Conservation (phyloP, 345 rosid species). For the Populus deltoides region DNA sequence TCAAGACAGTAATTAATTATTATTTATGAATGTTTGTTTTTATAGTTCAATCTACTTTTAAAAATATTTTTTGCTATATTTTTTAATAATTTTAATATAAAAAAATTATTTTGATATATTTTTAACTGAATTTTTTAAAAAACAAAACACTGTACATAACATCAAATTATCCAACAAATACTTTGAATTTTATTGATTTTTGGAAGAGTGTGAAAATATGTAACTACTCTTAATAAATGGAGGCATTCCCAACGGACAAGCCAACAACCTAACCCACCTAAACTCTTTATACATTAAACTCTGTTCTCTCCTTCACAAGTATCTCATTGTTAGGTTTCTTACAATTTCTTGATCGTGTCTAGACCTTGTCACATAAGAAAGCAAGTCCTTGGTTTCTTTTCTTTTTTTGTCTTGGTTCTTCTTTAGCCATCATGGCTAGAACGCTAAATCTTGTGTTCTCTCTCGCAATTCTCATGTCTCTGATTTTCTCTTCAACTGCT, state of each 20-base stretch:
- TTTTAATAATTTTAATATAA: too few relatives aligned
- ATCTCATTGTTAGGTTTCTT: neutral
- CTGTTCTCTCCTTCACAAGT: neutral
- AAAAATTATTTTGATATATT: too few relatives aligned
- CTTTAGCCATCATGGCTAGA: constrained; percentile 1
- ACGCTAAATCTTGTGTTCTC: neutral
- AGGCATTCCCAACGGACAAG: neutral
- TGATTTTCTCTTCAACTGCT: constrained; percentile 26
- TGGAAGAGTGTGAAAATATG: neutral
- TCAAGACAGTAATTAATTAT: too few relatives aligned
- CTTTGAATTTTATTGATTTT: neutral
- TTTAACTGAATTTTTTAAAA: too few relatives aligned
- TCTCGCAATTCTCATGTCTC: constrained; percentile 10
- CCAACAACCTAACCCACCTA: neutral
- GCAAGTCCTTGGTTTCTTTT: neutral
- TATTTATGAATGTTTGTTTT: too few relatives aligned
- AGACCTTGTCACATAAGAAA: neutral
- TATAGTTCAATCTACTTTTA: too few relatives aligned
- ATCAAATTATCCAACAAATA: too few relatives aligned
- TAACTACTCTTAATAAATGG: neutral
- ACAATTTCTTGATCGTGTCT: neutral
- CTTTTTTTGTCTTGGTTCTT: neutral
- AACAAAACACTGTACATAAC: too few relatives aligned
- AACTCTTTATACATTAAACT: neutral
- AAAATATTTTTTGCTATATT: too few relatives aligned